Conservation (phyloP, 1,139 yeast genomes). For the Debaryomyces sp. region DNA sequence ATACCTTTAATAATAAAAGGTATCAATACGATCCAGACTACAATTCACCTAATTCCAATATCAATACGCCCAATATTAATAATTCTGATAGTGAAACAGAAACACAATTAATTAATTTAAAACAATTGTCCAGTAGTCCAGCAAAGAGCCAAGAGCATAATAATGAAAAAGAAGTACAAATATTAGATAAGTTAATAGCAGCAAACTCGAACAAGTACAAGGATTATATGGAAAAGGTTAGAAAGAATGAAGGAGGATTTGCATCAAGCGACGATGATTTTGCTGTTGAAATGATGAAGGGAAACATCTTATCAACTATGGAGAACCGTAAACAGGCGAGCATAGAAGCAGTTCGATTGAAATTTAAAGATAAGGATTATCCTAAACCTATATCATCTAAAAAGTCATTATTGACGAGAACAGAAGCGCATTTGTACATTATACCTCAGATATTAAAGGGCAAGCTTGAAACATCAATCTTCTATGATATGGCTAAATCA, state of each 20-base stretch:
- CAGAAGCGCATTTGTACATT: slow-evolving; percentile 30
- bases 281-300: slow-evolving; percentile 4
- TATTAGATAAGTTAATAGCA: slow-evolving; percentile 4
- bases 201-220: neutral
- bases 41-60: neutral
- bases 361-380: slow-evolving; percentile 23
- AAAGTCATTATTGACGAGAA: slow-evolving; percentile 24
- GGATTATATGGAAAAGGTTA: neutral
- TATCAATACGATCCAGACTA: neutral
- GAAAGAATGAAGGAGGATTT: neutral
- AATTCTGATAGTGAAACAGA: slow-evolving; percentile 11
- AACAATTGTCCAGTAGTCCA: slow-evolving; percentile 14
- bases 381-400: slow-evolving; percentile 34
- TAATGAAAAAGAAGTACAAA: slow-evolving; percentile 3
- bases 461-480: slow-evolving; percentile 40
- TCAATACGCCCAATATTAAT: neutral
- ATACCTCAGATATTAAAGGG: slow-evolving; percentile 51
- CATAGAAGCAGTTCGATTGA: slow-evolving; percentile 18
- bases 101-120: slow-evolving; percentile 11
- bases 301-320: slow-evolving; percentile 11
- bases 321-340: slow-evolving; percentile 18
- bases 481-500: slow-evolving; percentile 50
- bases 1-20: neutral
- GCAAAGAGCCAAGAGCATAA: slow-evolving; percentile 3
- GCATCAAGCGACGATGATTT: neutral